A percentile compares a stretch with the other conserved stretches of the same genome.
Conservation (phyloP, 1,284 basidiomycete species). For the Sporisorium sorghi region DNA sequence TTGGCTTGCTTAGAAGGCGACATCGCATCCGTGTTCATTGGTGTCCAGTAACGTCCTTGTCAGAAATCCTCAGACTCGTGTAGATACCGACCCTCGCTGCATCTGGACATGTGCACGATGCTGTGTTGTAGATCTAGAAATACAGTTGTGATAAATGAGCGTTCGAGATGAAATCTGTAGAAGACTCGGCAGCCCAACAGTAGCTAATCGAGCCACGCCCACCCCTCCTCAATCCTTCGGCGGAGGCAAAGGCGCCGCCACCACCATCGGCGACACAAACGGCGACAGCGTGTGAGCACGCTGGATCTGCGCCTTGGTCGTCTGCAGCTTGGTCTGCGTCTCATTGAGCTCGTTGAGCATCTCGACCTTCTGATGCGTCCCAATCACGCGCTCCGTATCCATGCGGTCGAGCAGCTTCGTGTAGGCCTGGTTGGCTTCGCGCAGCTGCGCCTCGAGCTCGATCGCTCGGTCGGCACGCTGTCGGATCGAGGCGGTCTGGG, state of each 20-base stretch:
- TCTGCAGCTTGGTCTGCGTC: slow-evolving; percentile 30
- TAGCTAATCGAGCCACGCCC: background rate
- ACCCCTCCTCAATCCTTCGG: background rate
- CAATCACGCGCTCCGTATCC: slow-evolving; percentile 39
- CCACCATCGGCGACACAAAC: slow-evolving; percentile 8
- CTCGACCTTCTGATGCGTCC: slow-evolving; percentile 42
- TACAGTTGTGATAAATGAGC: background rate
- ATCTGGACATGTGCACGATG: background rate
- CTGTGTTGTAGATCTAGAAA: background rate
- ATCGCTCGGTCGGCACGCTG: slow-evolving; percentile 35
- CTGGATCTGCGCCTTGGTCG: slow-evolving; percentile 33
- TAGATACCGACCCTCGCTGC: too few species aligned
- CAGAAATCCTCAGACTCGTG: too few species aligned
- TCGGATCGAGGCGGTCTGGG: slow-evolving; percentile 30
- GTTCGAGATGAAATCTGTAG: background rate
- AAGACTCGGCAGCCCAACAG: background rate
- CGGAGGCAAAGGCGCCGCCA: background rate
- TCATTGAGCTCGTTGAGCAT: slow-evolving; percentile 57
- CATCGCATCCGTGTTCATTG: too few species aligned
- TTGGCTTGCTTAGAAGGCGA: background rate
- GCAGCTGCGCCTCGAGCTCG: slow-evolving; percentile 46
- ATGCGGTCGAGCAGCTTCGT: slow-evolving; percentile 30
- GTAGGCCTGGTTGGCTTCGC: slow-evolving; percentile 35
- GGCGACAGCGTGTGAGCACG: slow-evolving; percentile 19
- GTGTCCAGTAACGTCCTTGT: too few species aligned